These are phyloP conservation scores for Piloderma croceum DNA, from an alignment of 768 basidiomycete genomes.

Conservation along the genomic window DNA sequence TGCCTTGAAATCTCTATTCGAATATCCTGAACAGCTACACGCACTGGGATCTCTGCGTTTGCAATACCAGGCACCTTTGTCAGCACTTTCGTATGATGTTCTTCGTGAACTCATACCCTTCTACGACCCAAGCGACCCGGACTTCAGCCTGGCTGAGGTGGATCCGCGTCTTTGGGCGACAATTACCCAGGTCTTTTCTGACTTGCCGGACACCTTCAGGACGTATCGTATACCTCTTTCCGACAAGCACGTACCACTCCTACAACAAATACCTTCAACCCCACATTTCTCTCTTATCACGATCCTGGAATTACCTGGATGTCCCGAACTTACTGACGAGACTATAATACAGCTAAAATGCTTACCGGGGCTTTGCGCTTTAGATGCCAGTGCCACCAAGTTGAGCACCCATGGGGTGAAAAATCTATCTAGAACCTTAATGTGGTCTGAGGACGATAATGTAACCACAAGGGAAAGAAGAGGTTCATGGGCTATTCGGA, in stretches of 20 bases:
- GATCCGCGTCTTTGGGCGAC: conserved; percentile 62
- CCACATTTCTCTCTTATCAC: conserved; percentile 60
- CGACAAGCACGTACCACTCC: conserved; percentile 47
- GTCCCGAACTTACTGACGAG: conserved; percentile 52
- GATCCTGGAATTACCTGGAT: conserved; percentile 52
- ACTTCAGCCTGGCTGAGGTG: conserved; percentile 22
- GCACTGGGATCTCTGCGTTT: neutral
- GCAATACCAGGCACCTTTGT: neutral
- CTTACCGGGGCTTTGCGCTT: conserved; percentile 51
- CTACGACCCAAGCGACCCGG: conserved; percentile 12
- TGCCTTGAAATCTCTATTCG: conserved; percentile 41
- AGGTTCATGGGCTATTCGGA: conserved; percentile 38
- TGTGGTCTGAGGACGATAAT: conserved; percentile 28
- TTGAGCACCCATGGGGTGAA: conserved; percentile 50
- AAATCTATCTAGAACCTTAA: conserved; percentile 45
- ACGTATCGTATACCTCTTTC: conserved; percentile 46
- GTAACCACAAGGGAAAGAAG: too few relatives aligned
- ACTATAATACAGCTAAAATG: conserved; percentile 44
- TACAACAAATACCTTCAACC: conserved; percentile 53
- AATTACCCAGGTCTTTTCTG: conserved; percentile 52
- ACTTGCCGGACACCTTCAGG: conserved; percentile 41
- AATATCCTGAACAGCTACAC: conserved; percentile 39
- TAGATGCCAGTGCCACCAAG: conserved; percentile 56
- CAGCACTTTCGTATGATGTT: conserved; percentile 17
- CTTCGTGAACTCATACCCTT: conserved; percentile 38